A percentile compares a stretch with the other conserved stretches of the same genome.
phyloP scores from a whole-genome alignment of 2,329 filamentous ascomycete genomes.

The Penicillium occitanis region DNA sequence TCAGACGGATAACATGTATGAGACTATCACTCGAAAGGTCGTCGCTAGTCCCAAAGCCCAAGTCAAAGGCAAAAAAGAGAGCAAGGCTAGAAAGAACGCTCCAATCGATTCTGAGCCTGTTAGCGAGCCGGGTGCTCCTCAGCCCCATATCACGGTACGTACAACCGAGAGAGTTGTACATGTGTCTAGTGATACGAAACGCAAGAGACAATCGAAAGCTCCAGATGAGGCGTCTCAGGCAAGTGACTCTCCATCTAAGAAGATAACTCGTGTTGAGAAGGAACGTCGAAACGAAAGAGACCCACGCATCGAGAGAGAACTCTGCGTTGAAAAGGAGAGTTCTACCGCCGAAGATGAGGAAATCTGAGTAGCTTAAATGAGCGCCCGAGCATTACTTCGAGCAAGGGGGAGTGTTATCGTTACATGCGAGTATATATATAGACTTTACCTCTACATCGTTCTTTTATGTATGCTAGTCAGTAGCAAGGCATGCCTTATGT shows the following conservation, averaged over 20 bases:
- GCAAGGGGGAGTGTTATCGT: background rate
- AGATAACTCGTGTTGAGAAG: conserved; percentile 25
- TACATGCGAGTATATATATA: conserved; percentile 6
- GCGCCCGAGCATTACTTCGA: background rate
- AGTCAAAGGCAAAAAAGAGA: conserved; percentile 37
- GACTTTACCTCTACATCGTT: background rate
- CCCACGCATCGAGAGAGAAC: conserved; percentile 20
- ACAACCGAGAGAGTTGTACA: conserved; percentile 26
- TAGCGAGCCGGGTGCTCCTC: conserved; percentile 20
- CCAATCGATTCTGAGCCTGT: conserved; percentile 26
- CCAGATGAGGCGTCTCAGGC: conserved; percentile 24
- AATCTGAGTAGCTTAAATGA: background rate
- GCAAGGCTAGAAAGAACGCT: conserved; percentile 24
- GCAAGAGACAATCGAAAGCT: conserved; percentile 26
- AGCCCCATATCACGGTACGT: conserved; percentile 25
- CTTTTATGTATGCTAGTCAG: background rate
- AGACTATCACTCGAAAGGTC: conserved; percentile 27
- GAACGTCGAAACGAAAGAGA: conserved; percentile 20
- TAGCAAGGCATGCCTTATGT: background rate
- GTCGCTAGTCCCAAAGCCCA: conserved; percentile 35
- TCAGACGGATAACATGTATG: conserved; percentile 23
- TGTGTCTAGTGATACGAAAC: conserved; percentile 27
- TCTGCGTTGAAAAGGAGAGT: background rate
- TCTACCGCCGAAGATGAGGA: background rate
- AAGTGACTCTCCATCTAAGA: conserved; percentile 28